Conservation (phyloP, 352 stramenopile species). For the Globisporangium sylvaticum region DNA sequence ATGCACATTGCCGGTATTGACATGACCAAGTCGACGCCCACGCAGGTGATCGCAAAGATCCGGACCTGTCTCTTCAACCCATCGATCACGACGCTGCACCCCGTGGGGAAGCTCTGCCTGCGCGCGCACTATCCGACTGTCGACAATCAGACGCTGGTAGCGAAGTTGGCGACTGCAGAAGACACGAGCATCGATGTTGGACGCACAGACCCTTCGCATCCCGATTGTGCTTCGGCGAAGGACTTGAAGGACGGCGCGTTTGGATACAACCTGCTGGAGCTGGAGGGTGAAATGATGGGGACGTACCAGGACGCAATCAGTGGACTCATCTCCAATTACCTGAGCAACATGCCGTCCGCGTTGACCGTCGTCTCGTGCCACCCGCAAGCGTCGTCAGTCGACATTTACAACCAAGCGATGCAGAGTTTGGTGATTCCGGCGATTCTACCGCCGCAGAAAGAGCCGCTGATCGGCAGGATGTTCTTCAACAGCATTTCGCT, state of each 20-base stretch:
- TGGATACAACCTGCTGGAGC: conserved; percentile 71
- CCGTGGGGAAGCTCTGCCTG: conserved; percentile 64
- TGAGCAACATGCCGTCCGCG: conserved; percentile 49
- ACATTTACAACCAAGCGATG: conserved; percentile 73
- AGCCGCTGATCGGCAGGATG: conserved; percentile 55
- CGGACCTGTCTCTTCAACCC: conserved; percentile 81
- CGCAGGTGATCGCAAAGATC: conserved; percentile 59
- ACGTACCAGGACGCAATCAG: conserved; percentile 64
- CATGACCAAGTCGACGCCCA: conserved; percentile 58
- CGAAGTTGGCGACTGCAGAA: conserved; percentile 37
- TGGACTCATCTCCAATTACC: conserved; percentile 70
- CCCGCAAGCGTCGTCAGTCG: conserved; percentile 52
- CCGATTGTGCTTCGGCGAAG: conserved; percentile 39
- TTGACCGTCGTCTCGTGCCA: conserved; percentile 64
- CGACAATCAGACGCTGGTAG: conserved; percentile 38
- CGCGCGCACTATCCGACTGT: conserved; percentile 51
- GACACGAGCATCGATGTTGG: conserved; percentile 42
- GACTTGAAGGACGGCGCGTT: conserved; percentile 24
- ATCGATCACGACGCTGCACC: conserved; percentile 63
- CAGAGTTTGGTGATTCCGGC: conserved; percentile 65
- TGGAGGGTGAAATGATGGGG: conserved; percentile 63
- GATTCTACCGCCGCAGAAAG: conserved; percentile 49
- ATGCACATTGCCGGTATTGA: conserved; percentile 62
- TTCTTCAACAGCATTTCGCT: conserved; percentile 63
- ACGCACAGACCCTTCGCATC: conserved; percentile 44